Base-by-base conservation (phyloP, 306 rosid genomes). In the Castanopsis chinensis region DNA sequence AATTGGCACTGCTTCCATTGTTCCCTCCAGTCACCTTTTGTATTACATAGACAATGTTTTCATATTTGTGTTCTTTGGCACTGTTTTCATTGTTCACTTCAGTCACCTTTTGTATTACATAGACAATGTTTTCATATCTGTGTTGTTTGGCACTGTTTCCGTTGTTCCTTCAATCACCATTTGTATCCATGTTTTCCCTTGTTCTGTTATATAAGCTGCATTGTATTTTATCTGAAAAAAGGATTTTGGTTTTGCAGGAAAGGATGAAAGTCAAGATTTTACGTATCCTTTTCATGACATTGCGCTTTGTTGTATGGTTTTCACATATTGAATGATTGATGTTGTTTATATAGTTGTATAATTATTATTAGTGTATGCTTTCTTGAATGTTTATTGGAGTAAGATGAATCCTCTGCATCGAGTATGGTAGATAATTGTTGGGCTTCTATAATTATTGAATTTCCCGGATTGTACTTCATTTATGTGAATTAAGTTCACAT, bases 211-310 rank as follows among this genome's bases (percentile, higher is more conserved):
- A 64, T 64, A 45, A 10, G 0, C 70, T 64, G 43, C 32, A 30
- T 5, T 28, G 7, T 30, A 64, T 64, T 64, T 64, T 35, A 52
- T 77, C 28, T 52, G 53, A 59, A 54, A 71, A 54, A 5, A 37
- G 14, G 76, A 55, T 10, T 45, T 80, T 59, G 75, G 69, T 73
- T 74, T 78, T 52, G 69, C 27, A 45, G 72, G 56, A 49, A 64
- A 71, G 76, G 78, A 91, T 89, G 96, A 84, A 91, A 83, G 91
- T 91, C 72, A 91, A 89, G 83, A 72, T 90, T 65, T 73, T 85
- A 79, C 89, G 90, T 88, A 88, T 90, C 94, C 84, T 79, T 82
- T 32, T 79, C 52, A 37, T 59, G 35, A 45, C 79, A 32, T 63
- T 20, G 20, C 23, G 20, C 72, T 14, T 27, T 64, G 10, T 76